Conservation (phyloP, 176 grass and related monocot genomes). For the Hordeum marinum region DNA sequence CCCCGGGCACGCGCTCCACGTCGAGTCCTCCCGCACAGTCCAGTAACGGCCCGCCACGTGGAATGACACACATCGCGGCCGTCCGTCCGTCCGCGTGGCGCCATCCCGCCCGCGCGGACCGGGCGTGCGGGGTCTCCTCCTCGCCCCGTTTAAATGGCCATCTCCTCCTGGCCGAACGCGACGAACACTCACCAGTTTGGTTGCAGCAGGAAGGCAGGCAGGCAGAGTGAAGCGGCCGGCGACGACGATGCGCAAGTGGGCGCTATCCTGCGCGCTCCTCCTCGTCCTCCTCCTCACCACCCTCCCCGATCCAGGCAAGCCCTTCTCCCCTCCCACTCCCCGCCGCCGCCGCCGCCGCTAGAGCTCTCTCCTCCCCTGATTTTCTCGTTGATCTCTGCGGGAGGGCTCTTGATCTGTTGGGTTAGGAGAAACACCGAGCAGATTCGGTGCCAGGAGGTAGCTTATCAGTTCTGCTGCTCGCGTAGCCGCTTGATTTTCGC, state of each 20-base stretch:
- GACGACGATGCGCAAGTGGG: slow-evolving; percentile 73
- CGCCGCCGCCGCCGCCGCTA: background rate
- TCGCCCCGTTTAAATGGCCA: slow-evolving; percentile 1
- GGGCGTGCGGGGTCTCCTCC: background rate
- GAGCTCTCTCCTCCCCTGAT: background rate
- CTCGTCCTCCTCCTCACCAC: slow-evolving; percentile 79
- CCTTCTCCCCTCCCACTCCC: background rate
- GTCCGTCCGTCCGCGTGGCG: slow-evolving; percentile 54
- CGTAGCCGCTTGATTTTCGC: too few species aligned
- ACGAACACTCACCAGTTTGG: slow-evolving; percentile 5
- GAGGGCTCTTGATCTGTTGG: background rate
- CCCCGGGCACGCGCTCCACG: slow-evolving; percentile 28
- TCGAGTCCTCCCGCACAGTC: slow-evolving; percentile 1
- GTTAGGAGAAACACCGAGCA: background rate
- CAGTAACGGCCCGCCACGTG: slow-evolving; percentile 42
- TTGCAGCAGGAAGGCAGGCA: too few species aligned
- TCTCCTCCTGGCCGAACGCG: background rate
- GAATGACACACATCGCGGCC: fast-evolving
- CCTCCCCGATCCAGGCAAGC: slow-evolving; percentile 68
- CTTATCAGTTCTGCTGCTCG: fast-evolving
- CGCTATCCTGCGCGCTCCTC: slow-evolving; percentile 67
- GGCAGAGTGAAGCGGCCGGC: slow-evolving; percentile 12
- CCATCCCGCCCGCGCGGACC: slow-evolving; percentile 30
- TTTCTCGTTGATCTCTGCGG: background rate
- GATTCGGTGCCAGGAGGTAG: background rate